phyloP scores from a whole-genome alignment of 2,329 filamentous ascomycete genomes.

The Ophiosphaerella narmari region DNA sequence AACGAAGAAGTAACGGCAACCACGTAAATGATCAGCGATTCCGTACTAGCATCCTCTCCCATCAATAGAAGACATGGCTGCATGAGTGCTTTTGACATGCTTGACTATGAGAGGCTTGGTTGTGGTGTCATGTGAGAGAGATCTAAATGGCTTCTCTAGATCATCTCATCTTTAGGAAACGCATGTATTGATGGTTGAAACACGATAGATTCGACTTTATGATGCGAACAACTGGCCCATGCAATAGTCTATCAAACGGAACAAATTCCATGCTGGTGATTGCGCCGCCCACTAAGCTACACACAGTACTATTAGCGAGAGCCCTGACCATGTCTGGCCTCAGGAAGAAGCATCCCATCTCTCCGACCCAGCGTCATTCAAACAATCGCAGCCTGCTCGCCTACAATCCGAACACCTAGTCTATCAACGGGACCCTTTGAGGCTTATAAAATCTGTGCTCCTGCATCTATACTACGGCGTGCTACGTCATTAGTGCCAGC shows the following conservation, averaged over 20 bases:
- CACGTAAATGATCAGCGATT: constrained; percentile 6
- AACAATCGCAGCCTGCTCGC: constrained; percentile 32
- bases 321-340: constrained; percentile 22
- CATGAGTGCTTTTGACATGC: too few species aligned
- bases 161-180: too few species aligned
- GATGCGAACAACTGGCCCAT: background rate
- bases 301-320: constrained; percentile 21
- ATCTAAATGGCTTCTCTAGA: too few species aligned
- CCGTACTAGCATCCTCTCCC: background rate
- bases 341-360: constrained; percentile 27
- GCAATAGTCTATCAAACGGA: background rate
- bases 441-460: constrained; percentile 6
- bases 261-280: background rate
- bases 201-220: background rate
- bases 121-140: too few species aligned
- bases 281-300: background rate
- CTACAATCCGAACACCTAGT: constrained; percentile 14
- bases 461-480: constrained; percentile 1
- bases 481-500: constrained; percentile 31
- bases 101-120: too few species aligned
- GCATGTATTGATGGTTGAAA: too few species aligned
- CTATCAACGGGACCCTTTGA: constrained; percentile 7
- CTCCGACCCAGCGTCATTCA: constrained; percentile 42
- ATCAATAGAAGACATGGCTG: too few species aligned
- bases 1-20: constrained; percentile 32